Conservation (phyloP, 1,284 basidiomycete genomes). For the Phellinidium pouzarii region DNA sequence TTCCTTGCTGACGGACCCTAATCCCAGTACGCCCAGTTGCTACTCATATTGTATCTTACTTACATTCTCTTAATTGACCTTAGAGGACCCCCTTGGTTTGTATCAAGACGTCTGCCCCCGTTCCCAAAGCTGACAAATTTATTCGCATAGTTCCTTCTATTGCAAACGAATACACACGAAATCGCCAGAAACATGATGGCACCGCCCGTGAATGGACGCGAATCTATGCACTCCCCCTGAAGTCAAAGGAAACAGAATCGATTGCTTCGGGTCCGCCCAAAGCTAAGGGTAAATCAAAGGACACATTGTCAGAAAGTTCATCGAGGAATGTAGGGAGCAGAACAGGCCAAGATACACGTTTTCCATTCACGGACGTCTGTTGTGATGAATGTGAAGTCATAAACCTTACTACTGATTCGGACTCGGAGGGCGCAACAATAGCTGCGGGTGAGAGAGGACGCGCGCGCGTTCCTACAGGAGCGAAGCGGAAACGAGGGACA, state of each 20-base stretch:
- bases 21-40: constrained; percentile 58
- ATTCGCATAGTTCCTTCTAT: constrained; percentile 61
- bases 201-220: constrained; percentile 61
- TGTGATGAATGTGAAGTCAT: background rate
- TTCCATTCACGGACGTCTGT: constrained; percentile 15
- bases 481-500: constrained; percentile 26
- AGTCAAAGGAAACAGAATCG: background rate
- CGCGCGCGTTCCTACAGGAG: constrained; percentile 11
- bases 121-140: constrained; percentile 5
- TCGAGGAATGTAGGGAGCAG: background rate
- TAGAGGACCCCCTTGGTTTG: constrained; percentile 67
- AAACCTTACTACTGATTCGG: constrained; percentile 6
- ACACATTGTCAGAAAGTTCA: constrained; percentile 16
- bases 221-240: constrained; percentile 46
- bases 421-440: background rate
- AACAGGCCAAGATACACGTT: constrained; percentile 19
- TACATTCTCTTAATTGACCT: constrained; percentile 2
- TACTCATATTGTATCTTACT: constrained; percentile 2
- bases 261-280: background rate
- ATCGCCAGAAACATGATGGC: constrained; percentile 55
- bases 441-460: background rate
- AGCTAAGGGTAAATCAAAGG: constrained; percentile 28
- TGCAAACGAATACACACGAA: constrained; percentile 60
- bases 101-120: background rate
- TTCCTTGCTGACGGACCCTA: constrained; percentile 83